Evolutionary conservation across 768 basidiomycete genomes (phyloP).

Genomic region (Tylopilus balloui): DNA sequence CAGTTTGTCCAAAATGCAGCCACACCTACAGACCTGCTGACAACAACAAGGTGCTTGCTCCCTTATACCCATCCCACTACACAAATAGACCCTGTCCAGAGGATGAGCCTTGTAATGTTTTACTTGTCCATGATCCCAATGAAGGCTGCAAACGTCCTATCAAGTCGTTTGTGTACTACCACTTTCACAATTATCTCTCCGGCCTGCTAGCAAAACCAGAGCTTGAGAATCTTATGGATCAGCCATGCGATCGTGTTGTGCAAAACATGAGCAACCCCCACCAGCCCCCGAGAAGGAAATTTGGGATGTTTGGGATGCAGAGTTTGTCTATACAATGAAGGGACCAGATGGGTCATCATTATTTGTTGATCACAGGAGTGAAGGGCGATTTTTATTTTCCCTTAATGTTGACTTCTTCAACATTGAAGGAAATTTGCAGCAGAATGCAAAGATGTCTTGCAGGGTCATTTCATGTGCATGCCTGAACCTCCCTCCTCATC

Average conservation of each 20-base stretch:
- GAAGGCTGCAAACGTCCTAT: neutral
- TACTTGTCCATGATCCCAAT: neutral
- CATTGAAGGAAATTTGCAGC: conserved; percentile 23
- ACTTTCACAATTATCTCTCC: conserved; percentile 2
- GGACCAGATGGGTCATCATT: conserved; percentile 10
- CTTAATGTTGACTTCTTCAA: conserved; percentile 36
- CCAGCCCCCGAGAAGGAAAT: neutral
- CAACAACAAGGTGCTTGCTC: neutral
- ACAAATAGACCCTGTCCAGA: neutral
- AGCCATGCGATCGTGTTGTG: neutral
- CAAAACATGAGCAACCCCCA: neutral
- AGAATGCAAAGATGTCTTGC: conserved; percentile 25
- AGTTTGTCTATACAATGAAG: neutral
- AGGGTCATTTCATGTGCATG: conserved; percentile 32
- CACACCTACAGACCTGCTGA: neutral
- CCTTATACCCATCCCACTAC: neutral
- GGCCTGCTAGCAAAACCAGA: neutral
- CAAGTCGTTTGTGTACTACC: conserved; percentile 1
- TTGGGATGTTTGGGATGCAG: conserved; percentile 1
- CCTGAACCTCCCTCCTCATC: conserved; percentile 28
- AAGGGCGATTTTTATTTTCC: conserved; percentile 16
- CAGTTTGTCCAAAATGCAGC: neutral
- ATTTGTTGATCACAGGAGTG: conserved; percentile 15
- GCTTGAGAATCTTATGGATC: conserved; percentile 9
- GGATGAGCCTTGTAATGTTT: neutral